Base-by-base conservation (phyloP, 768 basidiomycete genomes). In the Russula sp. region DNA sequence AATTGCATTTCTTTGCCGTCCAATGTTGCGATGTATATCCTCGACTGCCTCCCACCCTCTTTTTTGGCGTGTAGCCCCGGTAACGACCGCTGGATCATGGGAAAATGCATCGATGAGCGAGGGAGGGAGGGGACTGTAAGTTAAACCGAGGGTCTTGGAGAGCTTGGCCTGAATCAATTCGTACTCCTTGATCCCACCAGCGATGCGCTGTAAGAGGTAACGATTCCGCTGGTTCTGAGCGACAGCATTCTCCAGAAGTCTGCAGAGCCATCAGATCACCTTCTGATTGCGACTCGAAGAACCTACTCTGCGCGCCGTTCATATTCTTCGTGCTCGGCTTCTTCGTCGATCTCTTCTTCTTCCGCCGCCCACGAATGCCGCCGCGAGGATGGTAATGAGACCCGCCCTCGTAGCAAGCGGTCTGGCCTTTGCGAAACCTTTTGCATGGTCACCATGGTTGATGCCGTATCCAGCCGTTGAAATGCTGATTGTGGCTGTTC, bases 61-160 rank as follows among this genome's bases (percentile, higher is more conserved):
- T 34, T 79, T 76, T 46, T 80, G 77, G 50, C 84, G 80, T 0
- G 88, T 88, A 7, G 79, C 73, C 18, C 86, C 80, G 3, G 83
- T 87, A 20, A 90, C 83, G n/a, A 85, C 83, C 2, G 87, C 82
- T 51, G 89, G 89, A 69, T 92, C 89, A 61, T 88, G 87, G 41
- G 79, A 81, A 67, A 90, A 83, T 3, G 88, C 85, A 52, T 90
- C 88, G 41, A 89, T 72, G 7, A 91, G 76, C 22, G 89, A 86
- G 65, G 76, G 75, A 7, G 89, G 84, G 43, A 91, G 75, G 42
- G 75, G 73, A 16, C 69, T 73, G 65, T 83, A 76, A 8, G 76
- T 70, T 34, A 81, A 70, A 16, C 78, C 82, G 25, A 85, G 74
- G 4, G 77, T 70, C 25, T 75, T 75, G 61, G 79, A 75, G 43